A percentile compares a stretch with the other conserved stretches of the same genome.
Conservation (phyloP, 805 yeast genomes). For the Candida taoyuanica region DNA sequence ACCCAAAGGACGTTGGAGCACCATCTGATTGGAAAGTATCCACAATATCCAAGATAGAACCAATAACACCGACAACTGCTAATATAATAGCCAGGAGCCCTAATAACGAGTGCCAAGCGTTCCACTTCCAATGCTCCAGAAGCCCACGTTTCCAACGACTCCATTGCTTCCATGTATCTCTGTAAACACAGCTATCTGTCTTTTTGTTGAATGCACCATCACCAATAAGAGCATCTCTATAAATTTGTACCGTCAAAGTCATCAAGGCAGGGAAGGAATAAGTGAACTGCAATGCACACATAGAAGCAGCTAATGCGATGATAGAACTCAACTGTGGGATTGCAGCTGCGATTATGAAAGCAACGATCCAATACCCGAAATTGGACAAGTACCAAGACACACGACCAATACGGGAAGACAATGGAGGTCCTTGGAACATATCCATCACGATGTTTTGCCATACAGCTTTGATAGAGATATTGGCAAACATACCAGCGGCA, state of each 20-base stretch:
- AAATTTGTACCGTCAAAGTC: constrained; percentile 22
- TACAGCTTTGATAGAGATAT: constrained; percentile 41
- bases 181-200: constrained; percentile 9
- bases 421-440: constrained; percentile 19
- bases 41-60: constrained; percentile 27
- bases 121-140: constrained; percentile 14
- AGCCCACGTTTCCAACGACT: constrained; percentile 22
- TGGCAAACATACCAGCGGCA: constrained; percentile 43
- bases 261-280: constrained; percentile 27
- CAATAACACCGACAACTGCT: constrained; percentile 30
- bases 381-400: constrained; percentile 19
- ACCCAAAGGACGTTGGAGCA: constrained; percentile 29
- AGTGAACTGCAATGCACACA: constrained; percentile 17
- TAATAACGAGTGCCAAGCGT: constrained; percentile 21
- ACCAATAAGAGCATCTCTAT: constrained; percentile 17
- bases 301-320: constrained; percentile 25
- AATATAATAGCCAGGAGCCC: constrained; percentile 25
- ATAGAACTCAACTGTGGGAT: constrained; percentile 26
- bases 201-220: constrained; percentile 17
- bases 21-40: constrained; percentile 23
- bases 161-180: constrained; percentile 11
- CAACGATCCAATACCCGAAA: constrained; percentile 14
- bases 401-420: constrained; percentile 23
- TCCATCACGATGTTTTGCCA: constrained; percentile 28
- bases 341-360: constrained; percentile 17